Conservation (phyloP, 805 yeast genomes). For the Debaryomyces hansenii region DNA sequence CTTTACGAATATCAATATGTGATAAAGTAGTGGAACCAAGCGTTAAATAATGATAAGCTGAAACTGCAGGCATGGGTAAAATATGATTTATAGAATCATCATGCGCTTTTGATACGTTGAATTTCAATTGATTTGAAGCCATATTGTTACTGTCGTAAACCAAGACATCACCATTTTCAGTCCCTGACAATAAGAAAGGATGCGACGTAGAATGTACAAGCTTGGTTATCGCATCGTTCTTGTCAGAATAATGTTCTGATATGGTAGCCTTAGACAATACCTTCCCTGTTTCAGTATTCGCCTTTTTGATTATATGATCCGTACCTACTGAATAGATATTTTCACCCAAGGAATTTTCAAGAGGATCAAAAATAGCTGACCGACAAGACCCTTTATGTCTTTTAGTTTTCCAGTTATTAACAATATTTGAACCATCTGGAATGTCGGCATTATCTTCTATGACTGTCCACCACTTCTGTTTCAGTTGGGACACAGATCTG, state of each 20-base stretch:
- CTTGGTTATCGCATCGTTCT: conserved; percentile 40
- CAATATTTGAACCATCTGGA: conserved; percentile 21
- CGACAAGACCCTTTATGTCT: conserved; percentile 91
- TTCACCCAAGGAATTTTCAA: conserved; percentile 45
- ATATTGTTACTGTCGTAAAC: conserved; percentile 61
- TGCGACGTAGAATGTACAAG: conserved; percentile 47
- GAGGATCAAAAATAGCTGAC: conserved; percentile 62
- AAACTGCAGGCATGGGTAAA: conserved; percentile 64
- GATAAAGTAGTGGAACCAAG: conserved; percentile 82
- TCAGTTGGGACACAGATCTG: conserved; percentile 28
- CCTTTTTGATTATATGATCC: conserved; percentile 77
- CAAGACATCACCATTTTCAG: conserved; percentile 69
- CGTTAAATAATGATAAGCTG: conserved; percentile 76
- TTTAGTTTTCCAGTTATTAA: conserved; percentile 74
- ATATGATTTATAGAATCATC: conserved; percentile 79
- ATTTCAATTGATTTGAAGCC: conserved; percentile 37
- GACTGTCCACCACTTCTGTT: conserved; percentile 49
- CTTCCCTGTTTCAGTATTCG: conserved; percentile 69
- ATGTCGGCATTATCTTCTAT: conserved; percentile 25
- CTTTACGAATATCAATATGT: conserved; percentile 76
- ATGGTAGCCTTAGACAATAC: conserved; percentile 57
- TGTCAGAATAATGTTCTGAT: conserved; percentile 15
- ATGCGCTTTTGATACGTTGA: conserved; percentile 56
- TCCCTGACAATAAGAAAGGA: conserved; percentile 55
- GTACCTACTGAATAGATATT: conserved; percentile 70